These are phyloP conservation scores for Incumbomyces lentus DNA, from an alignment of 2,329 filamentous ascomycete species.

Conservation along the genomic window DNA sequence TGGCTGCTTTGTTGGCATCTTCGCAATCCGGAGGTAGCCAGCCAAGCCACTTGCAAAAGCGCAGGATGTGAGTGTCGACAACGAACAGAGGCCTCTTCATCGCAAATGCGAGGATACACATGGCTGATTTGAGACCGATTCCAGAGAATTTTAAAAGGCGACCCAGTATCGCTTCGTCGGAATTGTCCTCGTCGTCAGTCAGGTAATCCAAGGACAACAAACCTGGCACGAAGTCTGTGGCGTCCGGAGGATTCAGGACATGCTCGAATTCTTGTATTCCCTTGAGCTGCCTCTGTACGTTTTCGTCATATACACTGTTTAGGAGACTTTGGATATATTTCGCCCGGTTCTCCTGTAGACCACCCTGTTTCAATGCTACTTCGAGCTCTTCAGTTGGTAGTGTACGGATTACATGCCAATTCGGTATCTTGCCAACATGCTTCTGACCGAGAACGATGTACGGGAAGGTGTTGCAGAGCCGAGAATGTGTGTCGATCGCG, in stretches of 20 bases:
- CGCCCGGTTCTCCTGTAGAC: conserved; percentile 6
- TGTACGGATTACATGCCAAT: conserved; percentile 17
- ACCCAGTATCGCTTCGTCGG: conserved; percentile 1
- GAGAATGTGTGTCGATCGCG: conserved; percentile 14
- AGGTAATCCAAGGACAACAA: conserved; percentile 20
- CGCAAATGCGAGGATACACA: conserved; percentile 54
- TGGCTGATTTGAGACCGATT: conserved; percentile 54
- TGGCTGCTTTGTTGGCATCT: conserved; percentile 13
- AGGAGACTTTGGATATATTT: conserved; percentile 4
- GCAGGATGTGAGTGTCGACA: conserved; percentile 57
- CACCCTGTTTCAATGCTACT: conserved; percentile 10
- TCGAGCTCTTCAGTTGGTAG: conserved; percentile 10
- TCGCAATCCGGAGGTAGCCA: conserved; percentile 48
- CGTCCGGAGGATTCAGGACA: conserved; percentile 9
- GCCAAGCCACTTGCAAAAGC: conserved; percentile 50
- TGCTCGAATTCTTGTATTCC: not conserved
- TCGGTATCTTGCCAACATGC: conserved; percentile 15
- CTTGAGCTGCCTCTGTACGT: not conserved
- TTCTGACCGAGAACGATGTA: conserved; percentile 14
- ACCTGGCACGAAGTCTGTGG: conserved; percentile 18
- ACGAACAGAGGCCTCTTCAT: conserved; percentile 53
- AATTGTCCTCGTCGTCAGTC: conserved; percentile 4
- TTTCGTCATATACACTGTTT: conserved; percentile 1
- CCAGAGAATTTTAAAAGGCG: conserved; percentile 32
- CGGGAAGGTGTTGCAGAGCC: conserved; percentile 14